phyloP scores from a whole-genome alignment of 768 basidiomycete genomes.

The Lactarius vividus region DNA sequence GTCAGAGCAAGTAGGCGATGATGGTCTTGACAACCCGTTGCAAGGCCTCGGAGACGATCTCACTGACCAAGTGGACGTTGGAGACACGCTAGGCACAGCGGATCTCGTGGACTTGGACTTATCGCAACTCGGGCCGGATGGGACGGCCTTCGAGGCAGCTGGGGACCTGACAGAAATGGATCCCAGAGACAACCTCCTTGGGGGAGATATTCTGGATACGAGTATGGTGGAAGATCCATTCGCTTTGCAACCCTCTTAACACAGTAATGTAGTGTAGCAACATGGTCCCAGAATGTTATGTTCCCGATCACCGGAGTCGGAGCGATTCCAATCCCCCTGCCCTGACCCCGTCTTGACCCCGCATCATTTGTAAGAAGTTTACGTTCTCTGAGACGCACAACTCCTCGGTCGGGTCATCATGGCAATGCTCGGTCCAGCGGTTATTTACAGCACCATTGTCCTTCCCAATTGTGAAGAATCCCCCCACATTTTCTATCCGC shows the following conservation, averaged over 20 bases:
- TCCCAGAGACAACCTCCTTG: constrained; percentile 50
- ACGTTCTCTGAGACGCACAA: not conserved
- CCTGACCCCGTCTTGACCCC: not conserved
- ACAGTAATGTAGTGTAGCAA: constrained; percentile 7
- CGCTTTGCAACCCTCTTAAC: constrained; percentile 27
- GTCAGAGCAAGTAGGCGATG: constrained; percentile 31
- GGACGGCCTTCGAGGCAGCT: constrained; percentile 50
- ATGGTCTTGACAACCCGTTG: constrained; percentile 50
- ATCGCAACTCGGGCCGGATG: constrained; percentile 62
- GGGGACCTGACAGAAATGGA: constrained; percentile 60
- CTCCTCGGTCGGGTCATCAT: not conserved
- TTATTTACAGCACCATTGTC: not conserved
- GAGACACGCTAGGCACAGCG: constrained; percentile 31
- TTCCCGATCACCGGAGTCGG: not conserved
- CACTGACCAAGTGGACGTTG: constrained; percentile 38
- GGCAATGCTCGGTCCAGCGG: not conserved
- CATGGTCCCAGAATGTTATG: not conserved
- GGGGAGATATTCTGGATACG: constrained; percentile 58
- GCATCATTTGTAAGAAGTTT: not conserved
- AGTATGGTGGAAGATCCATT: constrained; percentile 55
- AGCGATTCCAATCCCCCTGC: not conserved
- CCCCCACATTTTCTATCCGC: not conserved
- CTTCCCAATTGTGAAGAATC: not conserved
- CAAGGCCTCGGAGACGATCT: constrained; percentile 51
- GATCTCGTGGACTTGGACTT: constrained; percentile 57